Base-by-base conservation (phyloP, 2,329 filamentous ascomycete genomes). In the Aspergillus amoenus region DNA sequence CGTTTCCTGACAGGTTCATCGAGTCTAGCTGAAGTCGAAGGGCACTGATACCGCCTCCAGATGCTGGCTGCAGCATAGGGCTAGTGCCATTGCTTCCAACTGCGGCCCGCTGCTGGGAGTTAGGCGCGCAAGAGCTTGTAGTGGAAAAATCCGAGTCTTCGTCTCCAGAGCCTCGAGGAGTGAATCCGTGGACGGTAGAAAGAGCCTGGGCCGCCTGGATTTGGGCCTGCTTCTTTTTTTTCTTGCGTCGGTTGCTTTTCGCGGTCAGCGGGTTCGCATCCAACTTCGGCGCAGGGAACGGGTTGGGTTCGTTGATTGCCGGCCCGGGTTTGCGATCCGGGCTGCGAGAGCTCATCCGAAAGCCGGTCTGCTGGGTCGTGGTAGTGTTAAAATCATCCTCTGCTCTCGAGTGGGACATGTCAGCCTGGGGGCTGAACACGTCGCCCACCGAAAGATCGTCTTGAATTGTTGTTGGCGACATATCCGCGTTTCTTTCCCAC, bases 21-120 rank as follows among this genome's bases (percentile, higher is more conserved):
- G 87, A 85, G 60, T 96, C 92, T 57, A 96, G 81, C 69, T 94
- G 88, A 71, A 88, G 81, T 70, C 91, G 91, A 68, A 97, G 79
- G 66, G 88, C 89, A 68, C 90, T 90, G 66, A 97, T 92, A 47
- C 91, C 92, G 58, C 88, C 88, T 43, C 73, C 73, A 2, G 78
- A 72, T 22, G 80, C 81, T 1, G 83, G 79, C 58, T 81, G 76
- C 37, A 81, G 70, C 22, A 76, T 73, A n/a, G 79, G 79, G 59
- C 79, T 82, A 61, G 74, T 78, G 7, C 64, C 63, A 51, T 66
- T 52, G 17, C 50, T 67, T 24, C 65, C 69, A 6, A 65, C 65
- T 46, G 69, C 61, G 12, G 63, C 56, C 22, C 62, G 65, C 17
- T 71, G 58, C 56, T 65, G 68, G 17, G 71, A 68, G 51, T 70